Percentiles rank a stretch among this genome's conserved stretches.
phyloP scores from a whole-genome alignment of 768 basidiomycete species.

The Podaxis sp. region DNA sequence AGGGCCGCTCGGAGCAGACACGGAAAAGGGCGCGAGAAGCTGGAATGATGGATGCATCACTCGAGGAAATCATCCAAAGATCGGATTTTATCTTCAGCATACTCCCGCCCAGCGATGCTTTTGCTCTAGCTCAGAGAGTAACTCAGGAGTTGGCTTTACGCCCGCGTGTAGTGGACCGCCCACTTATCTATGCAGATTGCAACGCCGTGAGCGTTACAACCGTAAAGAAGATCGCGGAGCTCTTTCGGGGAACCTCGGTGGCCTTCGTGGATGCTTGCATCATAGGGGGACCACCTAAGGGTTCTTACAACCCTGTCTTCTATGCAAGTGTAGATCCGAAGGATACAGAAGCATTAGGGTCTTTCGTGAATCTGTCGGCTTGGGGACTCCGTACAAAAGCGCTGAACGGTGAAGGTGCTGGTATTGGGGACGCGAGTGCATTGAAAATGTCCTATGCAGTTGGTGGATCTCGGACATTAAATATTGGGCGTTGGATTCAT shows the following conservation, averaged over 20 bases:
- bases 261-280: slow-evolving; percentile 57
- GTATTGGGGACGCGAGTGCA: slow-evolving; percentile 59
- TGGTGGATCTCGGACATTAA: slow-evolving; percentile 21
- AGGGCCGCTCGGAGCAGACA: slow-evolving; percentile 52
- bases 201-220: slow-evolving; percentile 59
- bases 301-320: slow-evolving; percentile 49
- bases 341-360: slow-evolving; percentile 30
- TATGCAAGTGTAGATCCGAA: slow-evolving; percentile 50
- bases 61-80: slow-evolving; percentile 28
- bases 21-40: slow-evolving; percentile 48
- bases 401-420: slow-evolving; percentile 46
- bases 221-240: slow-evolving; percentile 42
- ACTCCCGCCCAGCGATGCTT: slow-evolving; percentile 55
- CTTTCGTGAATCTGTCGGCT: slow-evolving; percentile 39
- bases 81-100: slow-evolving; percentile 55
- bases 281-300: slow-evolving; percentile 54
- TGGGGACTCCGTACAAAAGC: slow-evolving; percentile 47
- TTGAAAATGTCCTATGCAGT: slow-evolving; percentile 68
- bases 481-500: neutral
- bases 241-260: slow-evolving; percentile 38
- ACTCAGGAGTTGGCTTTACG: slow-evolving; percentile 25
- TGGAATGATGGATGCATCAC: slow-evolving; percentile 42
- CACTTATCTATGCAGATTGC: slow-evolving; percentile 50
- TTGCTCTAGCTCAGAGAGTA: slow-evolving; percentile 42
- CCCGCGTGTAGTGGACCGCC: slow-evolving; percentile 16